These are phyloP conservation scores for Blastobotrys illinoisensis DNA, from an alignment of 1,139 yeast genomes.

Conservation along the genomic window DNA sequence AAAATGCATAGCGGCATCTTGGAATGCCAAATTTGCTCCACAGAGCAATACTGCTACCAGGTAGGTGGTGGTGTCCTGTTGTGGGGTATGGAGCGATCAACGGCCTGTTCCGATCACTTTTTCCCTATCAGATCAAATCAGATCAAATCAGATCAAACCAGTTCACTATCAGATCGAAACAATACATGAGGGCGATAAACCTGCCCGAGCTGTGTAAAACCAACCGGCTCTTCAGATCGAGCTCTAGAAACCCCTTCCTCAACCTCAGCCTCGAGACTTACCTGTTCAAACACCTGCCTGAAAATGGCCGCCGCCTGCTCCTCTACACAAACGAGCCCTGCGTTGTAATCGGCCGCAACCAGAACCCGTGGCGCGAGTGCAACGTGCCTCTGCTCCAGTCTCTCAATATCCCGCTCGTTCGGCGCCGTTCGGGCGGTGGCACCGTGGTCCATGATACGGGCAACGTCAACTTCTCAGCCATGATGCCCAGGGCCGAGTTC, in stretches of 20 bases:
- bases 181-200: not conserved
- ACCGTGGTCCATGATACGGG: constrained; percentile 96
- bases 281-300: constrained; percentile 61
- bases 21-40: too few species aligned
- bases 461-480: constrained; percentile 78
- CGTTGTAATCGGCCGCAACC: constrained; percentile 93
- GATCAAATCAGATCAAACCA: too few species aligned
- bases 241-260: constrained; percentile 57
- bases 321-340: constrained; percentile 77
- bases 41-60: too few species aligned
- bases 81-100: too few species aligned
- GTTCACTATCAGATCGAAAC: too few species aligned
- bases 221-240: constrained; percentile 31
- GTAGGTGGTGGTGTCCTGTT: too few species aligned
- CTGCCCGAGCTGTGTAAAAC: not conserved
- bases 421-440: constrained; percentile 93
- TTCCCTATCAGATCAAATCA: too few species aligned
- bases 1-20: too few species aligned
- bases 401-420: constrained; percentile 58
- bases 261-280: constrained; percentile 83
- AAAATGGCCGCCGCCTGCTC: constrained; percentile 43
- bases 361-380: constrained; percentile 88
- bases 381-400: constrained; percentile 54
- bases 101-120: too few species aligned
- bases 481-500: constrained; percentile 65